These are phyloP conservation scores for Spinacia oleracea DNA, from an alignment of 179 eudicot genomes.

Conservation along the genomic window DNA sequence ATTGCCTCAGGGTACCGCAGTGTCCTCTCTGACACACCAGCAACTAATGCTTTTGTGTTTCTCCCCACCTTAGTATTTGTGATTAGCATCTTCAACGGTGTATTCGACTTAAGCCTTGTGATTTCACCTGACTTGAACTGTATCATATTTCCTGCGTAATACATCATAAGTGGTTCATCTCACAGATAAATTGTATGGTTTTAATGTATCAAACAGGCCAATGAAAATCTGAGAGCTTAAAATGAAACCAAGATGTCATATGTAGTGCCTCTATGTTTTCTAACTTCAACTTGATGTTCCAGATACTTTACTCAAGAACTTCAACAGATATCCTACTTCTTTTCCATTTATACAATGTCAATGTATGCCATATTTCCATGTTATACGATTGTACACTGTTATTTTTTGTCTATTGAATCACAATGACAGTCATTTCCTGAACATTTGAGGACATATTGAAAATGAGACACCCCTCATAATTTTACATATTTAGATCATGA, in stretches of 20 bases:
- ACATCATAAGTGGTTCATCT: constrained; percentile 11
- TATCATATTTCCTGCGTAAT: constrained; percentile 78
- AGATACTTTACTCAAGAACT: too few species aligned
- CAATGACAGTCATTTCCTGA: neutral
- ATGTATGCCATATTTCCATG: too few species aligned
- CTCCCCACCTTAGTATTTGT: constrained; percentile 93
- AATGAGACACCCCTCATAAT: too few species aligned
- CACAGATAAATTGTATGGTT: neutral
- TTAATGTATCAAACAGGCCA: neutral
- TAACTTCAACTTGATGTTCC: too few species aligned
- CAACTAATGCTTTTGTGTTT: constrained; percentile 92
- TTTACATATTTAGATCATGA: too few species aligned
- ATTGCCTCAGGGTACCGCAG: constrained; percentile 70
- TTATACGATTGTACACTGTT: too few species aligned
- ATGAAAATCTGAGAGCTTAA: neutral
- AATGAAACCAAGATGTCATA: neutral
- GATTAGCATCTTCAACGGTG: constrained; percentile 79
- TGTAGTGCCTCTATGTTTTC: too few species aligned
- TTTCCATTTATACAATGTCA: too few species aligned
- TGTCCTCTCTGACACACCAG: constrained; percentile 82
- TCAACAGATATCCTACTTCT: too few species aligned
- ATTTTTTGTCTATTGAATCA: too few species aligned
- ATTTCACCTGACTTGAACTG: constrained; percentile 79
- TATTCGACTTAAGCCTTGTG: constrained; percentile 64
- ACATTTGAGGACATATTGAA: neutral